Evolutionary conservation across 305 asterid species (phyloP), one percentile per base, ranked within the genome.

Genomic region (Petunia hybrid): DNA sequence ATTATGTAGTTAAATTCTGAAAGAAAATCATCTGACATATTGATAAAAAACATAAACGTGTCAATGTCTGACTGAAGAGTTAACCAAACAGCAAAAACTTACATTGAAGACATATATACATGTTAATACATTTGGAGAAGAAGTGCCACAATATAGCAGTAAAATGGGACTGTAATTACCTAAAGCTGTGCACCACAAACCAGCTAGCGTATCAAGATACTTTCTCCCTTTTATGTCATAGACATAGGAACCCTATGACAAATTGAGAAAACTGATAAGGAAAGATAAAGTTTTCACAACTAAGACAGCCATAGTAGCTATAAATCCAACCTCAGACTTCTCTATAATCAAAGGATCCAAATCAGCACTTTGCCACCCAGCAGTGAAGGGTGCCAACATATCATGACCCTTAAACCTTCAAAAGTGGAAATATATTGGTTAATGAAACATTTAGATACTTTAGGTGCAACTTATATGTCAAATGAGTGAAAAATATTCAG

Each of bases 301-400:
- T 13, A 2, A 14, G 59, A 38, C 2, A 85, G 60, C 60, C 2
- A 22, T 60, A 63, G 39, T 69, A 55, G n/a, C 77, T 22, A 76
- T 43, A 36, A 69, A 39, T 81, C 63, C 13, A 73, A 95, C 99
- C 97, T 95, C 97, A 2, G 99, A 95, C 88, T 83, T 94, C 76
- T 91, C 97, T 46, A 95, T 91, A 40, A 95, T 88, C n/a, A 95
- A 89, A 76, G 99, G 99, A 79, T 94, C 51, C 89, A 85, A 22
- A 78, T 94, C 97, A 0, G 90, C 80, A 53, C 90, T 87, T 59
- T 92, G 97, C 95, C 97, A 95, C 83, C 97, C 99, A 48, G 99
- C 97, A 45, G 99, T 95, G 80, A 95, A 95, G 51, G 99, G 99
- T 38, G 99, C 99, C 87, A 95, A 85, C 98, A 95, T 94, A 77